These are phyloP conservation scores for Wickerhamiella parazyma DNA, from an alignment of 805 yeast species.

Conservation along the genomic window DNA sequence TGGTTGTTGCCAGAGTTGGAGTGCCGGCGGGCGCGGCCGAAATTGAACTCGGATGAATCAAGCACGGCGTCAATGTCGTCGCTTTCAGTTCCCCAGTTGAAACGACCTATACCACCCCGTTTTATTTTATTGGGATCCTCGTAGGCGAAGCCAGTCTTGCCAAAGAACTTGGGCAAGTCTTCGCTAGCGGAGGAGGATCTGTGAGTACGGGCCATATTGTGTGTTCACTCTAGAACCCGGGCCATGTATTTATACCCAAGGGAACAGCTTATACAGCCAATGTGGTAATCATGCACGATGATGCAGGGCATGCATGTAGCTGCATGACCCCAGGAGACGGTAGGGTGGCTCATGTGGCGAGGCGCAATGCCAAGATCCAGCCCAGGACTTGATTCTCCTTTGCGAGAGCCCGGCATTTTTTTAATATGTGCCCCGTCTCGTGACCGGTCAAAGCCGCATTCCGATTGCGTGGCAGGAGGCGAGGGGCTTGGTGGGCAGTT, in stretches of 20 bases:
- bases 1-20: slow-evolving; percentile 22
- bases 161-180: slow-evolving; percentile 57
- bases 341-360: neutral
- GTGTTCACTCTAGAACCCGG: neutral
- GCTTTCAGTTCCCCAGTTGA: slow-evolving; percentile 66
- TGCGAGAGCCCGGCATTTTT: too few relatives aligned
- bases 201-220: slow-evolving; percentile 21
- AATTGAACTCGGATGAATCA: slow-evolving; percentile 40
- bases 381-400: too few relatives aligned
- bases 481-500: too few relatives aligned
- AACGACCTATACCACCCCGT: slow-evolving; percentile 75
- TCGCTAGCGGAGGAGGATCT: slow-evolving; percentile 34
- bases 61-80: slow-evolving; percentile 59
- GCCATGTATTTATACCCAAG: neutral
- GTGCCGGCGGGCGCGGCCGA: slow-evolving; percentile 26
- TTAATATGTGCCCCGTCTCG: too few relatives aligned
- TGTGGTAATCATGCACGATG: neutral
- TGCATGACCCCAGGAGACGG: neutral
- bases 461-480: too few relatives aligned
- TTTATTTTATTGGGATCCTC: slow-evolving; percentile 64
- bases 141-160: slow-evolving; percentile 57
- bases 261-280: neutral
- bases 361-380: neutral
- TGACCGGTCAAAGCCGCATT: too few relatives aligned
- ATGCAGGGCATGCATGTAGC: neutral